phyloP scores from a whole-genome alignment of 202 grass and related monocot genomes.

The Schoenoplectus tabernaemontani region DNA sequence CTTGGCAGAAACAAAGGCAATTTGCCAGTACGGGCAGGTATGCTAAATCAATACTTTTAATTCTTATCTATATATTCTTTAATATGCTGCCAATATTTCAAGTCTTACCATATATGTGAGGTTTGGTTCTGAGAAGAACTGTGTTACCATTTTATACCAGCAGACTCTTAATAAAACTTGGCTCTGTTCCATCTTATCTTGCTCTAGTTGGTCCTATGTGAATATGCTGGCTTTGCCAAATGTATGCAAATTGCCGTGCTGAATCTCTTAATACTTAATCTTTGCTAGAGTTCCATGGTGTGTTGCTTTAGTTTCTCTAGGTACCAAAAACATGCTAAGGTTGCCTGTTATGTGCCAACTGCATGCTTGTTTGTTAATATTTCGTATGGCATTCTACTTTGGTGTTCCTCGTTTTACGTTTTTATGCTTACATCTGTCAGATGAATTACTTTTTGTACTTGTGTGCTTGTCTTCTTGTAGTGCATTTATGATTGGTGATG shows the following conservation, averaged over 20 bases:
- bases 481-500: slow-evolving; percentile 97
- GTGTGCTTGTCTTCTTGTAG: slow-evolving; percentile 40
- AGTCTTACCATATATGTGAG: neutral
- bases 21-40: slow-evolving; percentile 82
- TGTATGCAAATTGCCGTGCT: neutral
- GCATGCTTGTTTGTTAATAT: neutral
- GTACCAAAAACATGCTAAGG: neutral
- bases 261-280: neutral
- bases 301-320: slow-evolving; percentile 8
- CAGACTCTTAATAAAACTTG: neutral
- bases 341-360: neutral
- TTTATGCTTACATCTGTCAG: neutral
- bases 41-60: neutral
- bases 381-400: neutral
- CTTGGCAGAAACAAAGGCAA: slow-evolving; percentile 95
- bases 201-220: neutral
- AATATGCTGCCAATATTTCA: neutral
- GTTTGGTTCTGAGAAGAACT: neutral
- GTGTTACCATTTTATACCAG: neutral
- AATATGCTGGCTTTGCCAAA: neutral
- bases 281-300: neutral
- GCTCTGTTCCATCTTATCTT: neutral
- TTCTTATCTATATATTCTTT: neutral
- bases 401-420: neutral
- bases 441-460: slow-evolving; percentile 18